These are phyloP conservation scores for Yamadazyma friedrichii DNA, from an alignment of 1,139 yeast genomes.

Conservation along the genomic window DNA sequence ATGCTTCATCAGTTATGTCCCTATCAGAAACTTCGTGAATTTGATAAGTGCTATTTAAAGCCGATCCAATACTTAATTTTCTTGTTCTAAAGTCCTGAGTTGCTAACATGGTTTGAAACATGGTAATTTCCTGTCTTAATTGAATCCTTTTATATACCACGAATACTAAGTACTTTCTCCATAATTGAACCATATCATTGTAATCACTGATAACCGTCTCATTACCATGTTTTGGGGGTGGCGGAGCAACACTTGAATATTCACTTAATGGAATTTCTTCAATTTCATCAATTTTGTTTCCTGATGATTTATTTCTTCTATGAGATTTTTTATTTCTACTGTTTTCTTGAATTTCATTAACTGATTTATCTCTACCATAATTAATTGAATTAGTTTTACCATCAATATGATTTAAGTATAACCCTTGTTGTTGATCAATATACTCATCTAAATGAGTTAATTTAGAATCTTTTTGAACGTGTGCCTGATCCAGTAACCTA, in stretches of 20 bases:
- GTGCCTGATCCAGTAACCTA: constrained; percentile 12
- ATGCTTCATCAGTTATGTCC: constrained; percentile 4
- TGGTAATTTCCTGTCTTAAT: constrained; percentile 41
- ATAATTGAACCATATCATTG: constrained; percentile 25
- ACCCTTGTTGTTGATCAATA: constrained; percentile 29
- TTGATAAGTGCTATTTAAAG: constrained; percentile 10
- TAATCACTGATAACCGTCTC: constrained; percentile 12
- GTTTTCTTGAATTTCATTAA: not conserved
- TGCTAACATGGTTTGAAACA: constrained; percentile 31
- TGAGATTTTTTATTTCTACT: not conserved
- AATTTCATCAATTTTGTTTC: constrained; percentile 13
- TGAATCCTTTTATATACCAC: constrained; percentile 41
- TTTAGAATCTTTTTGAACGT: constrained; percentile 15
- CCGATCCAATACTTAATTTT: constrained; percentile 10
- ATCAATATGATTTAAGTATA: constrained; percentile 16
- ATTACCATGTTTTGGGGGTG: constrained; percentile 25
- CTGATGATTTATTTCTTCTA: constrained; percentile 3
- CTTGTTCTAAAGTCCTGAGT: constrained; percentile 15
- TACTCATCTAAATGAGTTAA: constrained; percentile 25
- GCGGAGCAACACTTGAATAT: constrained; percentile 22
- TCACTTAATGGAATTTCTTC: constrained; percentile 22
- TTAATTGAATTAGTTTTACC: constrained; percentile 19
- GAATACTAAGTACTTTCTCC: constrained; percentile 37
- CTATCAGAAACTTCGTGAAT: constrained; percentile 9
- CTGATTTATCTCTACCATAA: constrained; percentile 13